Conservation (phyloP, 805 yeast genomes). For the Wickerhamiella cacticola region DNA sequence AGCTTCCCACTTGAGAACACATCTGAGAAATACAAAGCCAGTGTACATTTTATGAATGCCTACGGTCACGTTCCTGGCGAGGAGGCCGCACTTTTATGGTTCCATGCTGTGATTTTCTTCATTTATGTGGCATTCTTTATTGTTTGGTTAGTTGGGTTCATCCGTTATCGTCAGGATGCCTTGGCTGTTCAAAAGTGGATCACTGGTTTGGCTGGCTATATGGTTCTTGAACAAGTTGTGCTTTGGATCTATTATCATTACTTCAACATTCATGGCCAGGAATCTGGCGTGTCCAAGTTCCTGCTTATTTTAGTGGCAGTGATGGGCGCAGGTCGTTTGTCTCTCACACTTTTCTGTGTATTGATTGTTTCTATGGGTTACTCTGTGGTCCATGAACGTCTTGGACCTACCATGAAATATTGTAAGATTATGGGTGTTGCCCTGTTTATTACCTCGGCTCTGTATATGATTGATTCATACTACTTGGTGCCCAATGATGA, state of each 20-base stretch:
- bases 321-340: slow-evolving; percentile 66
- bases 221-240: slow-evolving; percentile 72
- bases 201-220: slow-evolving; percentile 69
- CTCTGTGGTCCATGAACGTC: slow-evolving; percentile 82
- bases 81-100: slow-evolving; percentile 81
- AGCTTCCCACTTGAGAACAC: slow-evolving; percentile 40
- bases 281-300: slow-evolving; percentile 44
- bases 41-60: slow-evolving; percentile 79
- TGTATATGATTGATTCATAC: slow-evolving; percentile 45
- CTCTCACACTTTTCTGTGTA: slow-evolving; percentile 78
- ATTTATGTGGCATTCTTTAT: slow-evolving; percentile 71
- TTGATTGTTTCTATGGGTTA: slow-evolving; percentile 83
- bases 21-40: slow-evolving; percentile 41
- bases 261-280: slow-evolving; percentile 47
- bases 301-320: slow-evolving; percentile 70
- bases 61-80: slow-evolving; percentile 82
- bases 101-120: slow-evolving; percentile 75
- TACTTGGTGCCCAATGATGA: slow-evolving; percentile 35
- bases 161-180: slow-evolving; percentile 73
- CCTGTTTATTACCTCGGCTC: slow-evolving; percentile 44
- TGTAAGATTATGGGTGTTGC: slow-evolving; percentile 48
- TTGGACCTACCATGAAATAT: slow-evolving; percentile 67
- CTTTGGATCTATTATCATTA: slow-evolving; percentile 88
- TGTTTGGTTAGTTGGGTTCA: slow-evolving; percentile 75
- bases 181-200: slow-evolving; percentile 84